A percentile compares a stretch with the other conserved stretches of the same genome.
Evolutionary conservation across 495 filamentous ascomycete genomes (phyloP).

Genomic region (Penicillium atrosanguineum): DNA sequence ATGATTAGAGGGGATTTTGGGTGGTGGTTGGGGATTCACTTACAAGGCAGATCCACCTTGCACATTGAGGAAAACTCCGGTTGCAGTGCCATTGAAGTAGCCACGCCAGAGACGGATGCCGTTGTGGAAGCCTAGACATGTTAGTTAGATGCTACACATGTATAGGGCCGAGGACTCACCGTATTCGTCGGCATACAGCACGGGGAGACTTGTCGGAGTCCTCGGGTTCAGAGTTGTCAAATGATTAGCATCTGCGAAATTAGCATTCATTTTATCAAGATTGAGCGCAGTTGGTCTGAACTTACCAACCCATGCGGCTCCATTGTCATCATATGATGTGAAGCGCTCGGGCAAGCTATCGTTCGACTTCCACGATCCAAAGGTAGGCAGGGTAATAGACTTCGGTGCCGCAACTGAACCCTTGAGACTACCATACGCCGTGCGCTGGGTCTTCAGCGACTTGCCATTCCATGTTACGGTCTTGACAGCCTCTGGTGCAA

Average conservation of each 20-base stretch:
- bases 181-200: conserved; percentile 65
- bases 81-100: conserved; percentile 57
- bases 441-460: conserved; percentile 30
- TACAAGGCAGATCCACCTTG: conserved; percentile 62
- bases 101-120: conserved; percentile 68
- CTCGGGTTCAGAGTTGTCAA: conserved; percentile 56
- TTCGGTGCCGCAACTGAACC: conserved; percentile 43
- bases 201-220: conserved; percentile 55
- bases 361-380: conserved; percentile 61
- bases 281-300: not conserved
- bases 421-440: conserved; percentile 48
- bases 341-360: conserved; percentile 69
- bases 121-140: conserved; percentile 56
- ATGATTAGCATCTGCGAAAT: conserved; percentile 51
- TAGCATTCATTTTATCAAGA: not conserved
- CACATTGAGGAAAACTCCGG: conserved; percentile 53
- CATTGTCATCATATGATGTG: conserved; percentile 58
- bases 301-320: conserved; percentile 53
- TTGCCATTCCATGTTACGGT: conserved; percentile 58
- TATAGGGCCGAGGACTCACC: conserved; percentile 21
- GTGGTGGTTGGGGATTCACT: conserved; percentile 5
- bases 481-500: conserved; percentile 49
- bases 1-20: not conserved
- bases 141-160: not conserved
- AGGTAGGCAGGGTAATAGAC: conserved; percentile 48